These are phyloP conservation scores for Erucastrum elatum DNA, from an alignment of 345 rosid species.

Conservation along the genomic window DNA sequence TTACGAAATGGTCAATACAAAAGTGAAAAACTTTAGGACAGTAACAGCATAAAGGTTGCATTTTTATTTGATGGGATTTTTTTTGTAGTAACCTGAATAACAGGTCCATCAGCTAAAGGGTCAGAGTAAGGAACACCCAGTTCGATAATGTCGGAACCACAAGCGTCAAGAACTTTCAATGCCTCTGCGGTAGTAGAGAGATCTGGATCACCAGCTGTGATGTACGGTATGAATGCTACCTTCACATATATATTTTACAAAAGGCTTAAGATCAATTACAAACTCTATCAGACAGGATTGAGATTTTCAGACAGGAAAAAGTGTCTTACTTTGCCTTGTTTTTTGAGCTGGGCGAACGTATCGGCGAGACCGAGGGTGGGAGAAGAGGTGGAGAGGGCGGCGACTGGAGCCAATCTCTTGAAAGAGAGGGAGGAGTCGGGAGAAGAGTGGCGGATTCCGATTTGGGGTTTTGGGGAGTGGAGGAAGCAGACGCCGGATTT, in stretches of 20 bases:
- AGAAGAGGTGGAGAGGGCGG: constrained; percentile 42
- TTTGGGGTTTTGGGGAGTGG: constrained; percentile 38
- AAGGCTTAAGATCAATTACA: background rate
- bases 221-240: constrained; percentile 89
- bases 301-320: background rate
- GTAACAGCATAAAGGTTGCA: background rate
- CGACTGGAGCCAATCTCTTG: constrained; percentile 55
- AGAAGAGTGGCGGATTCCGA: constrained; percentile 29
- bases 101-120: constrained; percentile 94
- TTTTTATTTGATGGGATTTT: background rate
- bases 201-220: constrained; percentile 98
- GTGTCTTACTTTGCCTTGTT: constrained; percentile 64
- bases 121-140: constrained; percentile 89
- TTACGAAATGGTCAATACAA: background rate
- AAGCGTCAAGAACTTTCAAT: constrained; percentile 72
- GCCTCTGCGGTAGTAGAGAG: constrained; percentile 89
- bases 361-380: constrained; percentile 62
- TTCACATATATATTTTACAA: constrained; percentile 30
- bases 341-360: constrained; percentile 61
- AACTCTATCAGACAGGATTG: background rate
- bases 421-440: constrained; percentile 40
- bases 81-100: constrained; percentile 67
- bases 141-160: constrained; percentile 85
- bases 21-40: constrained; percentile 6
- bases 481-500: constrained; percentile 32